Percentiles rank a stretch among this genome's conserved stretches.
phyloP scores from a whole-genome alignment of 1,284 basidiomycete genomes.

The Apiotrichum porosum region DNA sequence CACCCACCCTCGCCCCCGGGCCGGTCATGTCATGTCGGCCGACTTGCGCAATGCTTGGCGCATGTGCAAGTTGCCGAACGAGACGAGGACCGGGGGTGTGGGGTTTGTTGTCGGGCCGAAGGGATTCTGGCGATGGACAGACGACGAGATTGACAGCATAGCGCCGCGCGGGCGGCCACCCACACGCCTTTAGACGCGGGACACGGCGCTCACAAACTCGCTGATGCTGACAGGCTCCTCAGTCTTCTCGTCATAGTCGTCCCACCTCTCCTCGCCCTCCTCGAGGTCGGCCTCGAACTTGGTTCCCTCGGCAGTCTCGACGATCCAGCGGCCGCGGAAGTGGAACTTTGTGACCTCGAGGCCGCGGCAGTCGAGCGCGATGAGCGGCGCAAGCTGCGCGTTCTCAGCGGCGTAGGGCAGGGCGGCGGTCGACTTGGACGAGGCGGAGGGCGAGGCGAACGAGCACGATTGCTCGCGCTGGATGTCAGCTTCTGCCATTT shows the following conservation, averaged over 20 bases:
- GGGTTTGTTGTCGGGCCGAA: no score
- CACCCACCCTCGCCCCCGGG: no score
- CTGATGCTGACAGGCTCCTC: conserved; percentile 37
- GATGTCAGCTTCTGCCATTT: background rate
- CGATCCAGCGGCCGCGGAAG: conserved; percentile 35
- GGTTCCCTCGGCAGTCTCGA: conserved; percentile 26
- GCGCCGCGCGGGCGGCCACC: no score
- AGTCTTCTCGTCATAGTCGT: conserved; percentile 48
- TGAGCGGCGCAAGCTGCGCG: conserved; percentile 30
- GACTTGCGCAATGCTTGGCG: no score
- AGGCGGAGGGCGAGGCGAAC: conserved; percentile 30
- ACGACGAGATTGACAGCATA: no score
- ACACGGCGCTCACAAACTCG: conserved; percentile 38
- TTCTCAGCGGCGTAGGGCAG: conserved; percentile 30
- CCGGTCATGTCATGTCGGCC: no score
- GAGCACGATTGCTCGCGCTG: conserved; percentile 49
- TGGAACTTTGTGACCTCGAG: conserved; percentile 46
- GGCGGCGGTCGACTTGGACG: conserved; percentile 33
- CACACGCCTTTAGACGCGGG: no score
- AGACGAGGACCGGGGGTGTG: no score
- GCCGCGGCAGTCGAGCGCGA: conserved; percentile 47
- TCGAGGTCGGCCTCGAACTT: conserved; percentile 45
- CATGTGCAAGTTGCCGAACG: no score
- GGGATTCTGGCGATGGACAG: no score
- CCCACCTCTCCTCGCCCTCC: conserved; percentile 46